Conservation (phyloP, 1,284 basidiomycete species). For the Ustilago shanxiensis region DNA sequence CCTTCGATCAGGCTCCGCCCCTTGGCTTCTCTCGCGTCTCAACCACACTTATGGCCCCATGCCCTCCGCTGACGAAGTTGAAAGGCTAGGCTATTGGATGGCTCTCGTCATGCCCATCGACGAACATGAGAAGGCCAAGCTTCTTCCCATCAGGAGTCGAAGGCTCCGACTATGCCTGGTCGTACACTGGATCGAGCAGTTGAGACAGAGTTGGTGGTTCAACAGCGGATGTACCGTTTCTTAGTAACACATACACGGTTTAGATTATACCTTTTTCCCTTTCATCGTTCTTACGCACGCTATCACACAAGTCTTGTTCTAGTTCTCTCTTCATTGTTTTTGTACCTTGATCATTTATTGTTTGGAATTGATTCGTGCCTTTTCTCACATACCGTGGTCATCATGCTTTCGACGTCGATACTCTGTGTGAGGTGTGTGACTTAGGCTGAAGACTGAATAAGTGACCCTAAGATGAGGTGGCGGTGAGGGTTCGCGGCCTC, state of each 20-base stretch:
- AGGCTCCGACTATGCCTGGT: constrained; percentile 84
- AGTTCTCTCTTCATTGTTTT: neutral
- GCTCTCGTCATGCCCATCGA: constrained; percentile 92
- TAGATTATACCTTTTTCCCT: neutral
- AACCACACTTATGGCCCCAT: constrained; percentile 72
- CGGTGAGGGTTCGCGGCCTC: too few species aligned
- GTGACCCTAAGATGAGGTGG: too few species aligned
- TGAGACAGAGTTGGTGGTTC: constrained; percentile 72
- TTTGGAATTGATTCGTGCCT: neutral
- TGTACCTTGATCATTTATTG: neutral
- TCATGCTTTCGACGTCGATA: too few species aligned
- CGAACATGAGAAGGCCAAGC: constrained; percentile 89
- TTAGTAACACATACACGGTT: constrained; percentile 6
- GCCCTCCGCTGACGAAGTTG: constrained; percentile 57
- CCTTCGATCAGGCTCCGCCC: constrained; percentile 83
- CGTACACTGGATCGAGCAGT: constrained; percentile 90
- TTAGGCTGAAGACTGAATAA: neutral
- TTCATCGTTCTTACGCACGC: neutral
- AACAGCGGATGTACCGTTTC: constrained; percentile 70
- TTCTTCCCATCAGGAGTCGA: constrained; percentile 88
- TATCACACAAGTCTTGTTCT: too few species aligned
- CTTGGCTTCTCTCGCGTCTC: constrained; percentile 89
- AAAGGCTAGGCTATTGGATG: constrained; percentile 77
- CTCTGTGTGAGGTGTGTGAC: neutral
- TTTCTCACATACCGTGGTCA: too few species aligned